A percentile compares a stretch with the other conserved stretches of the same genome.
These are phyloP conservation scores for Carallia pectinifolia DNA, from an alignment of 345 rosid species.

Conservation along the genomic window DNA sequence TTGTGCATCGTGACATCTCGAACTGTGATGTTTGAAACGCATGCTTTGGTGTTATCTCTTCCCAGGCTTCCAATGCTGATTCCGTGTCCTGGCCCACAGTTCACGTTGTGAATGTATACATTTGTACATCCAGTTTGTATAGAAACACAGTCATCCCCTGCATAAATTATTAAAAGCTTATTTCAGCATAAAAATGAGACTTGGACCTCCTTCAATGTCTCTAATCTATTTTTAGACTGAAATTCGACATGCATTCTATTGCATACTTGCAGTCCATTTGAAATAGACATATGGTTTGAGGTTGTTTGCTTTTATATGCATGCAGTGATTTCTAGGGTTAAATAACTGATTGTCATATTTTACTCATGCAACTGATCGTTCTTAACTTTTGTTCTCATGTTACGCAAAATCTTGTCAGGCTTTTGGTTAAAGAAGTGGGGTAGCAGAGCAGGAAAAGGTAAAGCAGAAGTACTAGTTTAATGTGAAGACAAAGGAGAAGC, in stretches of 20 bases:
- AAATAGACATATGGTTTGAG: not conserved
- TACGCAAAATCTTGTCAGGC: conserved; percentile 11
- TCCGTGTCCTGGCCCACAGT: conserved; percentile 98
- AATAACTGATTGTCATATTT: not conserved
- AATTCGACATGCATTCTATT: not conserved
- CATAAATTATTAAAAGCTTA: conserved; percentile 23
- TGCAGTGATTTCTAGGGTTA: conserved; percentile 6
- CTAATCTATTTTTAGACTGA: not conserved
- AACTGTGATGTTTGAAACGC: conserved; percentile 88
- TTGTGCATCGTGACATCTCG: conserved; percentile 72
- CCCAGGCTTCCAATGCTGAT: conserved; percentile 97
- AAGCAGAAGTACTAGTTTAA: conserved; percentile 24
- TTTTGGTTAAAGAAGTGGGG: conserved; percentile 7
- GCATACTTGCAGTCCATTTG: not conserved
- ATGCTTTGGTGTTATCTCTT: conserved; percentile 73
- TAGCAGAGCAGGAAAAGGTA: conserved; percentile 17
- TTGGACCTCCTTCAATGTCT: not conserved
- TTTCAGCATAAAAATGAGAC: conserved; percentile 5
- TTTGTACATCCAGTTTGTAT: conserved; percentile 93
- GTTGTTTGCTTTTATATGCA: not conserved
- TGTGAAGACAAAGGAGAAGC: conserved; percentile 29
- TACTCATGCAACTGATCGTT: not conserved
- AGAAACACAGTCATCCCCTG: conserved; percentile 95
- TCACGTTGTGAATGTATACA: conserved; percentile 72
- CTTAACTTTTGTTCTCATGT: not conserved